Base-by-base conservation (phyloP, 495 filamentous ascomycete genomes). In the Aspergillus mulundensis region DNA sequence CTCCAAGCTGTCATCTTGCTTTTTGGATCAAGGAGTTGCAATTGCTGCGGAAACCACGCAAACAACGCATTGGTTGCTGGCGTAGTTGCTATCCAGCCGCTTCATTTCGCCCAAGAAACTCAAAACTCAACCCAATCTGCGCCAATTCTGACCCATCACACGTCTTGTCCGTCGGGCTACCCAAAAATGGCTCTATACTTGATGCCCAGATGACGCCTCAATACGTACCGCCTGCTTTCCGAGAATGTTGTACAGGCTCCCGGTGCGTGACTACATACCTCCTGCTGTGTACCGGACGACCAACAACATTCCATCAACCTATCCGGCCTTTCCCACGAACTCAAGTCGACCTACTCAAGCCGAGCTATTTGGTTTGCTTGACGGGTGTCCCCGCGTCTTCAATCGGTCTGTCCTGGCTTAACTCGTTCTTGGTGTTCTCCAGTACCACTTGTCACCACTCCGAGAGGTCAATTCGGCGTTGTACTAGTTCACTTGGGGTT, bases 81-180 rank as follows among this genome's bases (percentile, higher is more conserved):
- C 25, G 25, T 7, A 2, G 8, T 36, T 36, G 32, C 5, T 14
- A 36, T 36, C 8, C 32, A 36, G 32, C 32, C 32, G n/a, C 38
- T 16, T 18, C n/a, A 3, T 40, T 10, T 40, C 5, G 2, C 20
- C 20, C 34, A 34, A 25, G n/a, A 14, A 11, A 34, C 34, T n/a
- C n/a, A n/a, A n/a, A n/a, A n/a, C n/a, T n/a, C 12, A 25, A 14
- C 18, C 7, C 30, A n/a, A 14, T 20, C 40, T 34, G 24, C 48
- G 34, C 48, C 32, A 39, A 36, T 46, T 46, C 43, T 54, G 40
- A 45, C 48, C 34, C 34, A 50, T 50, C 48, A 50, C 48, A 50
- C 34, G 20, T 50, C 32, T 50, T 28, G 20, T 40, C 32, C 12
- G 2, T 7, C 16, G 40, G n/a, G 16, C 15, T 25, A 50, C 38